These are phyloP conservation scores for Wickerhamiella kurtzmanii DNA, from an alignment of 805 yeast species.

Conservation along the genomic window DNA sequence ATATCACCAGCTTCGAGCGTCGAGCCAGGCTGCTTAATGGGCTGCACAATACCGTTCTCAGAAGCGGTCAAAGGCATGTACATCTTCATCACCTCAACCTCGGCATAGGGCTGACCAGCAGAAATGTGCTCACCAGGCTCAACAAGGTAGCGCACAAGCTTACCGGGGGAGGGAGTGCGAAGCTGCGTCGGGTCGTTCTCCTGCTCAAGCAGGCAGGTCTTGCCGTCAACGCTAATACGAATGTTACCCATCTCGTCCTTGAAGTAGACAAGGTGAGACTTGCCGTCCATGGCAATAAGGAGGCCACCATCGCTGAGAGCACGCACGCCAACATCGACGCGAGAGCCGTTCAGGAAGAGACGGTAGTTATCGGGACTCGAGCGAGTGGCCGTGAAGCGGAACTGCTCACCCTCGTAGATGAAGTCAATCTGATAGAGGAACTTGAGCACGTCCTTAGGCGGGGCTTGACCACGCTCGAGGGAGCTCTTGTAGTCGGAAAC, in stretches of 20 bases:
- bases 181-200: conserved; percentile 98
- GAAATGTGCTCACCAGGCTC: conserved; percentile 89
- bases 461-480: conserved; percentile 93
- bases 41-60: conserved; percentile 85
- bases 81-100: conserved; percentile 99
- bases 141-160: conserved; percentile 80
- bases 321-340: conserved; percentile 74
- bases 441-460: conserved; percentile 63
- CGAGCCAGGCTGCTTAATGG: conserved; percentile 97
- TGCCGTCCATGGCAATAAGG: conserved; percentile 76
- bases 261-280: conserved; percentile 92
- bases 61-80: conserved; percentile 93
- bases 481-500: conserved; percentile 55
- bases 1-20: conserved; percentile 94
- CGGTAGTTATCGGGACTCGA: conserved; percentile 77
- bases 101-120: conserved; percentile 92
- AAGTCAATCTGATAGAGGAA: conserved; percentile 89
- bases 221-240: conserved; percentile 85
- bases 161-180: conserved; percentile 98
- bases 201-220: conserved; percentile 83
- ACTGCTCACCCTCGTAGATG: conserved; percentile 85
- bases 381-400: conserved; percentile 90
- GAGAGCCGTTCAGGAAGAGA: conserved; percentile 84
- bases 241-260: conserved; percentile 95
- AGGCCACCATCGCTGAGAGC: conserved; percentile 92